Evolutionary conservation across 192 early-diverging fungal species (phyloP), one percentile per base, ranked within the genome.

Genomic region (Phlyctochytrium planicorne): DNA sequence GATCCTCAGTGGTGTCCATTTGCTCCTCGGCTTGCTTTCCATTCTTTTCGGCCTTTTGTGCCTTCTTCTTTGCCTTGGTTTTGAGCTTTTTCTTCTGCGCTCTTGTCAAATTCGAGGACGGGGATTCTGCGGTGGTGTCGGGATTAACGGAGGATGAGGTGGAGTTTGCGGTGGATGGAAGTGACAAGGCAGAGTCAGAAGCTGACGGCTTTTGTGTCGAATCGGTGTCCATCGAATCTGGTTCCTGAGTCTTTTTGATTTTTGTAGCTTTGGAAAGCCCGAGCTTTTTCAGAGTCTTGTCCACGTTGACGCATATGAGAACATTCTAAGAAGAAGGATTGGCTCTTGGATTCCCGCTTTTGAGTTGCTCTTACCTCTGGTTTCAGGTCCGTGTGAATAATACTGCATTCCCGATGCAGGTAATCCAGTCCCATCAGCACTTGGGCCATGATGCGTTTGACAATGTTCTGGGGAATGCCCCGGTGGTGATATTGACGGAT

Each of bases 371-470:
- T 6, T 32, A 81, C 77, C 79, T 98, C 97, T 12, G 95, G 97
- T 68, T 99, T 99, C 40, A 99, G 74, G 75, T 99, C 97, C 0
- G 97, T 99, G 79, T 99, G 97, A 61, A 99, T 97, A 66, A 99
- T 94, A 32, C 87, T 86, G 79, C 97, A 99, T 52, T 91, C 88
- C 1, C 87, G 80, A 76, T 99, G 97, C 70, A 99, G 82, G 72
- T 96, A 99, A 61, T 95, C 94, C 67, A 99, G 73, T 1, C 93
- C 95, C 73, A 92, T 82, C 29, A 97, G 80, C 17, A 97, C 88
- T 75, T 99, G 97, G 66, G 91, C 88, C 3, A 90, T 81, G 59
- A 99, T 91, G 53, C 94, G 90, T 72, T 93, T 93, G 59, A 99
- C 97, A 36, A 97, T 82, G 33, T 82, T 82, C 1, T 88, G 62